Percentiles rank a stretch among this genome's conserved stretches.
Evolutionary conservation across 257 asterid genomes (phyloP).

Genomic region (Solanum habrochaites): DNA sequence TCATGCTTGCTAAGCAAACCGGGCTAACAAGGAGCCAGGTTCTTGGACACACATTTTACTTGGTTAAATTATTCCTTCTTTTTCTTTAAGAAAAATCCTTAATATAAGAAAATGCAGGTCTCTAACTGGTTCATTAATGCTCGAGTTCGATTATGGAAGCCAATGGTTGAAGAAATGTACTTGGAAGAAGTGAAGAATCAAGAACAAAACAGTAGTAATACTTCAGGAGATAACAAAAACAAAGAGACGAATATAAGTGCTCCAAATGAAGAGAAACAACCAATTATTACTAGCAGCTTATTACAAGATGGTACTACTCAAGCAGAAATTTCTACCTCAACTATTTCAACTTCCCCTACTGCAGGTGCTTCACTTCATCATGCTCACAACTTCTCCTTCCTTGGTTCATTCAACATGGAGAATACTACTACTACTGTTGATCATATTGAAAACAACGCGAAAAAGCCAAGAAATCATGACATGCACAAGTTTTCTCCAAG

Average conservation of each 20-base stretch:
- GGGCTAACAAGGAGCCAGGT: constrained; percentile 93
- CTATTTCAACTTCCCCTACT: constrained; percentile 4
- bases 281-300: background rate
- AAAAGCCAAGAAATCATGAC: constrained; percentile 19
- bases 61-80: background rate
- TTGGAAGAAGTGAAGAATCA: constrained; percentile 52
- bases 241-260: background rate
- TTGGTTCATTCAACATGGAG: constrained; percentile 24
- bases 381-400: constrained; percentile 11
- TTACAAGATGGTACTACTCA: constrained; percentile 11
- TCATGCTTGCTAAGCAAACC: constrained; percentile 61
- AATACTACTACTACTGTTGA: background rate
- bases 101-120: constrained; percentile 29
- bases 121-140: constrained; percentile 86
- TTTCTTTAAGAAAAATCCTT: background rate
- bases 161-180: constrained; percentile 88
- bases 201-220: background rate
- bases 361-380: background rate
- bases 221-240: background rate
- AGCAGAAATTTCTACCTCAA: constrained; percentile 9
- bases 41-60: background rate
- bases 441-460: constrained; percentile 7
- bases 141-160: constrained; percentile 81
- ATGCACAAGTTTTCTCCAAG: constrained; percentile 14
- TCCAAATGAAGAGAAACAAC: constrained; percentile 4